phyloP scores from a whole-genome alignment of 1,284 basidiomycete genomes.

The Phlebopus sp. region DNA sequence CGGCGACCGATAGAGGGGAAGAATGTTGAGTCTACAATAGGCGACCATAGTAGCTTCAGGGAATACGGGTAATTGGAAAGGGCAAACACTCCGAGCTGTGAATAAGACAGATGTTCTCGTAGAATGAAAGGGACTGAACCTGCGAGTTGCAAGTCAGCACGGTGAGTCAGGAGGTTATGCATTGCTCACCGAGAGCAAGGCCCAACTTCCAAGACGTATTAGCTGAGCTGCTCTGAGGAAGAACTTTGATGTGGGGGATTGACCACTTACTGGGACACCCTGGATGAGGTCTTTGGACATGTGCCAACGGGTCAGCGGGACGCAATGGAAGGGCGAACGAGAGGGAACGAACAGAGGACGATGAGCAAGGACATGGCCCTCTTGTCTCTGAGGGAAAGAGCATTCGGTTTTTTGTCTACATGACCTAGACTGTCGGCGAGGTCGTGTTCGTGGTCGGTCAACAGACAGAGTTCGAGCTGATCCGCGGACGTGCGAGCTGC shows the following conservation, averaged over 20 bases:
- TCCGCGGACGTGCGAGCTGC: slow-evolving; percentile 33
- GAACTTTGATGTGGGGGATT: slow-evolving; percentile 15
- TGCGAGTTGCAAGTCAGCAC: slow-evolving; percentile 31
- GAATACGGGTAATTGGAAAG: slow-evolving; percentile 96
- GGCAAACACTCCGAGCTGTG: slow-evolving; percentile 93
- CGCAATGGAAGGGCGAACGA: slow-evolving; percentile 7
- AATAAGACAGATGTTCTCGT: slow-evolving; percentile 93
- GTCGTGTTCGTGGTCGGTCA: slow-evolving; percentile 58
- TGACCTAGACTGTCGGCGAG: slow-evolving; percentile 35
- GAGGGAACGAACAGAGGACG: slow-evolving; percentile 73
- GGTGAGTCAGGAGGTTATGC: neutral
- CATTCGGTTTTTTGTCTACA: slow-evolving; percentile 38
- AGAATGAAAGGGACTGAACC: slow-evolving; percentile 97
- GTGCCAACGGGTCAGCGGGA: slow-evolving; percentile 15
- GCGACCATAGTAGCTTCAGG: slow-evolving; percentile 96
- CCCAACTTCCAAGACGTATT: slow-evolving; percentile 49
- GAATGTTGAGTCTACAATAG: slow-evolving; percentile 93
- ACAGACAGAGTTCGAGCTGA: slow-evolving; percentile 62
- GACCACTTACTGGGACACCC: slow-evolving; percentile 85
- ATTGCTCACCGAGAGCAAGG: slow-evolving; percentile 62
- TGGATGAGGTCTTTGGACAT: slow-evolving; percentile 76
- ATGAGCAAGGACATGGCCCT: slow-evolving; percentile 85
- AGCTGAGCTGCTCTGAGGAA: slow-evolving; percentile 7
- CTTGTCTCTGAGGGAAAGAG: slow-evolving; percentile 74
- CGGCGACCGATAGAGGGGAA: slow-evolving; percentile 80